Percentiles rank a stretch among this genome's conserved stretches.
Conservation (phyloP, 441 rosid species). For the Corymbia citriodora region DNA sequence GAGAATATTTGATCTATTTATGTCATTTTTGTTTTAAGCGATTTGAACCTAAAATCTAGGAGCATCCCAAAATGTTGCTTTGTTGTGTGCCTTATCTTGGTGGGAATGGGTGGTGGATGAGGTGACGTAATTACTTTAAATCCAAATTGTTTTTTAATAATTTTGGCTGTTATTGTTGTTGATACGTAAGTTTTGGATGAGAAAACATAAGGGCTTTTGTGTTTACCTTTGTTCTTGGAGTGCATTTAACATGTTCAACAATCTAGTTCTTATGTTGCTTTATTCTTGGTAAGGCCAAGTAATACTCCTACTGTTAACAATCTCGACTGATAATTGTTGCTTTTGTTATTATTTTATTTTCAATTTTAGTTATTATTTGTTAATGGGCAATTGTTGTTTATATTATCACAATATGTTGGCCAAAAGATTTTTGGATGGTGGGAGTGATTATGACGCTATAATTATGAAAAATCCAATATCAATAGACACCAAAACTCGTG, state of each 20-base stretch:
- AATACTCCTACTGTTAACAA: rapidly evolving
- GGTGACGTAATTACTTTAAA: not conserved
- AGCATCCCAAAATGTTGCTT: not conserved
- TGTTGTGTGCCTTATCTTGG: rapidly evolving
- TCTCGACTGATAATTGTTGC: no score
- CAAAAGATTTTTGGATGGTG: rapidly evolving
- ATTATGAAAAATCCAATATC: no score
- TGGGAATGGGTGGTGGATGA: not conserved
- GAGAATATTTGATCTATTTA: not conserved
- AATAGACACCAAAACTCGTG: no score
- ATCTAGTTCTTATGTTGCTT: rapidly evolving
- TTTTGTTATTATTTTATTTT: no score
- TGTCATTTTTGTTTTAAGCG: rapidly evolving
- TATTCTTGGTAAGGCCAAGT: rapidly evolving
- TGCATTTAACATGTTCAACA: rapidly evolving
- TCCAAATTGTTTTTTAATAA: not conserved
- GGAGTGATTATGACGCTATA: not conserved
- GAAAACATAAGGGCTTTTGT: rapidly evolving
- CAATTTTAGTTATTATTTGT: not conserved
- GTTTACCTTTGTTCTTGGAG: rapidly evolving
- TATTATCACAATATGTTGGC: not conserved
- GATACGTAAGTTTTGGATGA: not conserved
- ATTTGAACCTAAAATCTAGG: not conserved
- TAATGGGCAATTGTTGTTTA: no score
- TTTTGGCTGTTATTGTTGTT: not conserved